Conservation (phyloP, 140 eudicot species). For the Flaveria floridana region DNA sequence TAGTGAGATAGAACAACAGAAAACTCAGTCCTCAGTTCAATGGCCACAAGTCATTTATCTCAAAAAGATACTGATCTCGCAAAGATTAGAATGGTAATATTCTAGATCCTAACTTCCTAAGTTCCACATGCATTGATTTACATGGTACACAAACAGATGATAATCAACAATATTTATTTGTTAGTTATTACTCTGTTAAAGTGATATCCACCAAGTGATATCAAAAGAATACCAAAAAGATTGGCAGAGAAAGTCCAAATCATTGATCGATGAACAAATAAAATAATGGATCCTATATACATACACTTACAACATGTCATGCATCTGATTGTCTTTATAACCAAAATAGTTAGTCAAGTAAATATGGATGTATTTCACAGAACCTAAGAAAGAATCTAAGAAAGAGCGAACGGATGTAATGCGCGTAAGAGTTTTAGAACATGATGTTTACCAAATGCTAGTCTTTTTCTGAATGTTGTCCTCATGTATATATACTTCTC, state of each 20-base stretch:
- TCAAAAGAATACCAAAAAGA: not conserved
- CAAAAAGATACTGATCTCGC: not conserved
- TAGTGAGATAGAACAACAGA: constrained; percentile 3
- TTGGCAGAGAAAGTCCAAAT: too few relatives aligned
- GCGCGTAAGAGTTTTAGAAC: constrained; percentile 5
- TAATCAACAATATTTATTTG: constrained; percentile 3
- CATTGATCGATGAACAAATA: not conserved
- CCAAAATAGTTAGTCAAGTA: constrained; percentile 8
- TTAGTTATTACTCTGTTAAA: not conserved
- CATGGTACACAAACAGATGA: constrained; percentile 14
- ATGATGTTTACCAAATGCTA: constrained; percentile 74
- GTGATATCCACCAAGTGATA: constrained; percentile 17
- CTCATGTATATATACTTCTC: constrained; percentile 90
- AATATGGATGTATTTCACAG: not conserved
- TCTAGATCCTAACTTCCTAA: not conserved
- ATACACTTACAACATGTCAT: not conserved
- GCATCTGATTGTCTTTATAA: constrained; percentile 3
- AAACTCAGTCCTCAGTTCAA: not conserved
- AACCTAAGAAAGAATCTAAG: not conserved
- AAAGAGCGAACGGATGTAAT: not conserved
- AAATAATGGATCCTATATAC: not conserved
- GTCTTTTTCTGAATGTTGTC: constrained; percentile 69
- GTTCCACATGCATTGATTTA: constrained; percentile 3
- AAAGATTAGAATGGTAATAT: constrained; percentile 14
- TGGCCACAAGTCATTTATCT: not conserved